These are phyloP conservation scores for Cyathus striatus DNA, from an alignment of 768 basidiomycete genomes.

Conservation along the genomic window DNA sequence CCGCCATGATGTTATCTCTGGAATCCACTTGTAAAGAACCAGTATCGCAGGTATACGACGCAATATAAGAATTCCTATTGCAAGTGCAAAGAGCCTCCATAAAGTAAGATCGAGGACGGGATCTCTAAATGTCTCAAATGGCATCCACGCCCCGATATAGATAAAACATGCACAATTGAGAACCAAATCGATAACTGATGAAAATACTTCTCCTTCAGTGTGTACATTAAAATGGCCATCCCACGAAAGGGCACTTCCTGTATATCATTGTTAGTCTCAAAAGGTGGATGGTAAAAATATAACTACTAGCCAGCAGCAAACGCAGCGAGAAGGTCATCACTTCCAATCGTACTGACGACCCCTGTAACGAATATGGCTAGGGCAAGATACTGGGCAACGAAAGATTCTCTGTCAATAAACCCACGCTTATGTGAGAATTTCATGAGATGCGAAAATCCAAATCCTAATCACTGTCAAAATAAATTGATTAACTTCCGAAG, in stretches of 20 bases:
- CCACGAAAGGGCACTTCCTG: conserved; percentile 88
- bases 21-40: conserved; percentile 75
- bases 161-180: conserved; percentile 78
- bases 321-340: conserved; percentile 84
- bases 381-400: conserved; percentile 79
- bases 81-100: conserved; percentile 67
- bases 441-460: conserved; percentile 70
- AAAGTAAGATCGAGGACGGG: conserved; percentile 58
- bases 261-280: no score
- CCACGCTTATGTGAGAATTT: conserved; percentile 29
- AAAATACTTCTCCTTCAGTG: conserved; percentile 82
- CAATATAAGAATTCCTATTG: conserved; percentile 63
- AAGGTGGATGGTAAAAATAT: no score
- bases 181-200: conserved; percentile 86
- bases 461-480: conserved; percentile 34
- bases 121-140: conserved; percentile 53
- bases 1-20: conserved; percentile 78
- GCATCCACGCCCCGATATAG: conserved; percentile 86
- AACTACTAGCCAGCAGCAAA: conserved; percentile 68
- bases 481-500: neutral
- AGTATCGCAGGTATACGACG: conserved; percentile 81
- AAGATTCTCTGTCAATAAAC: conserved; percentile 55
- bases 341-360: conserved; percentile 74
- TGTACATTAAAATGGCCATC: conserved; percentile 79
- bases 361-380: conserved; percentile 73